Evolutionary conservation across 345 rosid genomes (phyloP), one percentile per base, ranked within the genome.

Genomic region (Eucalyptus curtisii): DNA sequence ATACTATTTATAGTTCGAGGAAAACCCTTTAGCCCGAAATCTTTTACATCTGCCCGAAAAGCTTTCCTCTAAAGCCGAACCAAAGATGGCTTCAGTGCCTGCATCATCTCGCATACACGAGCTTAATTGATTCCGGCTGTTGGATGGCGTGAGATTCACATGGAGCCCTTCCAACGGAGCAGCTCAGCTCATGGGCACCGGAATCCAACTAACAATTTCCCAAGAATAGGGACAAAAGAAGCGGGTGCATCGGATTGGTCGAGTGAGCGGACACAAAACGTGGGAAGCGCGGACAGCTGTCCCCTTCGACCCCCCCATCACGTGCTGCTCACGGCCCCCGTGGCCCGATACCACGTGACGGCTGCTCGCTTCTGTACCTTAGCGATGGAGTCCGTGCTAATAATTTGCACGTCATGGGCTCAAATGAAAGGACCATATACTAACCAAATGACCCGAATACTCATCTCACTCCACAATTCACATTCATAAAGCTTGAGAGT

Each of bases 41-140:
- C 80, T 16, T 17, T 31, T 33, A 31, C 80, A 68, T 33, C 0
- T 33, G 40, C 6, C 7, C 42, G 37, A 16, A 68, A 7, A 7
- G 25, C 24, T 33, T 16, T 31, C 42, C 24, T 5, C 12, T 1
- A 16, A 68, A 31, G 4, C 24, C 42, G 24, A 16, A 17, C 13
- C 19, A n/a, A 66, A 31, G 19, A 30, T 33, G 37, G 20, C 19
- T 31, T 66, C 24, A 1, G 19, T 8, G 0, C 24, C 20, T 0
- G 2, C 3, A 16, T 68, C 24, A 31, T 68, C 42, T 8, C 42
- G 11, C 10, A 1, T 8, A 1, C 4, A 2, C 2, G 80, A 31
- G 11, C 24, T 8, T 16, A 15, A 31, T 68, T 4, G 42, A 68
- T 31, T 16, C 42, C 24, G 42, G 8, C 6, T 4, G 10, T 31